Conservation (phyloP, 495 filamentous ascomycete genomes). For the Physcia stellaris region DNA sequence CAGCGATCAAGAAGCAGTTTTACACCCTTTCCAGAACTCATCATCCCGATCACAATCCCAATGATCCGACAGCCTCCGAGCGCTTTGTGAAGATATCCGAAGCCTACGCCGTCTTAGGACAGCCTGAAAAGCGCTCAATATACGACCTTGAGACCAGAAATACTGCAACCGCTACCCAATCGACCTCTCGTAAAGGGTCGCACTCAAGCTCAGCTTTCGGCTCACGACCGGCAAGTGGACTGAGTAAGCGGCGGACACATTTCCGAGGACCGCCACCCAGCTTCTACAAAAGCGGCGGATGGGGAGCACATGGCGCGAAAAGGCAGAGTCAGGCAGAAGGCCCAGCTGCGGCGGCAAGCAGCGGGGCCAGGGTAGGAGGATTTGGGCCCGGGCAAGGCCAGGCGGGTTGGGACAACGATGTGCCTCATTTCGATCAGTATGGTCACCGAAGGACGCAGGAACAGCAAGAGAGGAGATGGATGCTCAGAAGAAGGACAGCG, state of each 20-base stretch:
- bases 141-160: conserved; percentile 62
- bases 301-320: conserved; percentile 22
- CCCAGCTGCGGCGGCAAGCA: conserved; percentile 1
- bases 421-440: conserved; percentile 50
- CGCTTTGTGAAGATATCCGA: conserved; percentile 79
- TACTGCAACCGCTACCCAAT: conserved; percentile 13
- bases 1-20: conserved; percentile 91
- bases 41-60: conserved; percentile 85
- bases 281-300: conserved; percentile 72
- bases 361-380: conserved; percentile 19
- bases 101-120: conserved; percentile 69
- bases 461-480: conserved; percentile 36
- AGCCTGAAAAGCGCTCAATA: conserved; percentile 51
- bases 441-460: conserved; percentile 56
- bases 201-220: conserved; percentile 29
- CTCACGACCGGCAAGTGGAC: conserved; percentile 62
- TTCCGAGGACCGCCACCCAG: conserved; percentile 80
- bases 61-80: conserved; percentile 53
- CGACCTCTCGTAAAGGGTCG: conserved; percentile 7
- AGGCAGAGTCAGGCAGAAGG: conserved; percentile 11
- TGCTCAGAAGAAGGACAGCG: conserved; percentile 13
- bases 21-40: conserved; percentile 82
- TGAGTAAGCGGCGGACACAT: conserved; percentile 57
- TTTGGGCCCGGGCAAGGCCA: conserved; percentile 27
- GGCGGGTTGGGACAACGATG: conserved; percentile 31